Percentiles rank a stretch among this genome's conserved stretches.
Conservation (phyloP, 1,139 yeast genomes). For the Wickerhamiella infanticola region DNA sequence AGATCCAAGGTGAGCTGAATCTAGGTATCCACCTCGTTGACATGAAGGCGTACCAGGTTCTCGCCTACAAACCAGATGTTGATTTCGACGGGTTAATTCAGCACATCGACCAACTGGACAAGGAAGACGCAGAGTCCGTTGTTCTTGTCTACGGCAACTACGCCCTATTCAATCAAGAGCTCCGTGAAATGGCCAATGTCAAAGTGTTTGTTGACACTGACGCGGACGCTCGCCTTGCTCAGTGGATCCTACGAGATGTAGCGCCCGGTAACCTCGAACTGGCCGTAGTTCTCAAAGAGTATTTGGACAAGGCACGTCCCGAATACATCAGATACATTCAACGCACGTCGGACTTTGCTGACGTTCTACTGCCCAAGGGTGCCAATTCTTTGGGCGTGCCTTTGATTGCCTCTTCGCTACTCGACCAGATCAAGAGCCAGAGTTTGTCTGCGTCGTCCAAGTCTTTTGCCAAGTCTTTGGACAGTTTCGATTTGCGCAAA, state of each 20-base stretch:
- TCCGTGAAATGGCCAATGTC: slow-evolving; percentile 46
- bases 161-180: slow-evolving; percentile 49
- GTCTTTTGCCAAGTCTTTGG: neutral
- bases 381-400: slow-evolving; percentile 42
- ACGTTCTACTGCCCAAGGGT: slow-evolving; percentile 65
- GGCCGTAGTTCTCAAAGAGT: slow-evolving; percentile 35
- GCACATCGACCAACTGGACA: neutral
- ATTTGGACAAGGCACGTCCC: slow-evolving; percentile 50
- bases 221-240: slow-evolving; percentile 64
- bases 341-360: slow-evolving; percentile 69
- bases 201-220: slow-evolving; percentile 76
- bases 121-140: slow-evolving; percentile 20
- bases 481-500: slow-evolving; percentile 4
- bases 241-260: slow-evolving; percentile 38
- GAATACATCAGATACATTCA: slow-evolving; percentile 63
- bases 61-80: slow-evolving; percentile 11
- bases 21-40: slow-evolving; percentile 15
- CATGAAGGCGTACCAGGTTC: slow-evolving; percentile 20
- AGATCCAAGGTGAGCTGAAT: slow-evolving; percentile 6
- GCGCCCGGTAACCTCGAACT: slow-evolving; percentile 10
- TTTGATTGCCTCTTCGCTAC: slow-evolving; percentile 63
- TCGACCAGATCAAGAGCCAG: slow-evolving; percentile 18
- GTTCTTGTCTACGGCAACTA: slow-evolving; percentile 64
- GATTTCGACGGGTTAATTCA: slow-evolving; percentile 22
- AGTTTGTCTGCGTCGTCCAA: neutral